A percentile compares a stretch with the other conserved stretches of the same genome.
phyloP scores from a whole-genome alignment of 208 protist species.

The Crithidia acanthocephali region DNA sequence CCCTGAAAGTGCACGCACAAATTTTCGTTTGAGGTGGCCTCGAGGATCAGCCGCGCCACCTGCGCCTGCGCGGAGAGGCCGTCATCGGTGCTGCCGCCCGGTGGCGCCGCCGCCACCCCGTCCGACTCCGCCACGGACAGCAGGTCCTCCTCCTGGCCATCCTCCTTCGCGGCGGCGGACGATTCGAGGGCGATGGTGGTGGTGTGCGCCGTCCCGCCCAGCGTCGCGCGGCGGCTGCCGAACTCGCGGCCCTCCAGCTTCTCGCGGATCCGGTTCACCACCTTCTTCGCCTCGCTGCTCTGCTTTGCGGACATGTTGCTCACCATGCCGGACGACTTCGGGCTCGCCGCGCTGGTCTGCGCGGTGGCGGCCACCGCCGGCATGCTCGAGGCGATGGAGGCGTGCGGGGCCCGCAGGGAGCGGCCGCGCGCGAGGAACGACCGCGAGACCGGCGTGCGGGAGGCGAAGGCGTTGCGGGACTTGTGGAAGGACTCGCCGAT shows the following conservation, averaged over 20 bases:
- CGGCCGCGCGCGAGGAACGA: slow-evolving; percentile 8
- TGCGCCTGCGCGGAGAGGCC: slow-evolving; percentile 85
- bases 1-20: slow-evolving; percentile 99
- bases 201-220: slow-evolving; percentile 11
- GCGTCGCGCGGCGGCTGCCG: slow-evolving; percentile 30
- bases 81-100: slow-evolving; percentile 34
- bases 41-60: slow-evolving; percentile 94
- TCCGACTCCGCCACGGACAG: slow-evolving; percentile 4
- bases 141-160: slow-evolving; percentile 5
- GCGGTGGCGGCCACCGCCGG: not conserved
- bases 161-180: slow-evolving; percentile 1
- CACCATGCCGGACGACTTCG: slow-evolving; percentile 18
- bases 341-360: slow-evolving; percentile 4
- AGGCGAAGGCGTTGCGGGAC: slow-evolving; percentile 29
- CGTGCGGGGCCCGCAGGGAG: slow-evolving; percentile 24
- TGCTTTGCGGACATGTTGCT: slow-evolving; percentile 46
- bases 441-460: slow-evolving; percentile 32
- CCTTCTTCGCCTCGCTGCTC: slow-evolving; percentile 95
- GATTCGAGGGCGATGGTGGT: slow-evolving; percentile 19
- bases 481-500: slow-evolving; percentile 49
- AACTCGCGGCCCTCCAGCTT: slow-evolving; percentile 99
- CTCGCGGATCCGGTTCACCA: slow-evolving; percentile 96
- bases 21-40: slow-evolving; percentile 99
- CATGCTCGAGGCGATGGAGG: slow-evolving; percentile 16
- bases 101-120: not conserved